Base-by-base conservation (phyloP, 2,329 filamentous ascomycete species). In the Chlorencoelia australis region DNA sequence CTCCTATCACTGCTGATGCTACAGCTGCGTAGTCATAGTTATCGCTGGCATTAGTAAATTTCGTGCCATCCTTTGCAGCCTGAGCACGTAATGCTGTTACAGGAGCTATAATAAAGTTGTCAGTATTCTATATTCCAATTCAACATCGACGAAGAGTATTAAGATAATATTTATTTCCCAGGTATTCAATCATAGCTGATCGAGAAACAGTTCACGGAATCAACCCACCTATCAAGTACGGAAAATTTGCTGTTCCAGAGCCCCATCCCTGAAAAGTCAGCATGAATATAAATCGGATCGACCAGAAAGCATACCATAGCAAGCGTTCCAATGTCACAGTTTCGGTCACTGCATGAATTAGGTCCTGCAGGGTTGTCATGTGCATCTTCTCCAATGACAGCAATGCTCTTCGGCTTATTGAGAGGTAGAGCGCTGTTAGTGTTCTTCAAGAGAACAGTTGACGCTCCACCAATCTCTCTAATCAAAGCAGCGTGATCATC, bases 201-300 rank as follows among this genome's bases (percentile, higher is more conserved):
- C n/a, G n/a, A n/a, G n/a, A n/a, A n/a, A n/a, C n/a, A n/a, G n/a
- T n/a, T n/a, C n/a, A n/a, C n/a, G n/a, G n/a, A n/a, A n/a, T n/a
- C n/a, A n/a, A n/a, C n/a, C n/a, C n/a, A n/a, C n/a, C n/a, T n/a
- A 85, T 64, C 9, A 91, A 66, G 53, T 89, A 89, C 0, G 83
- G 80, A 56, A 83, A 83, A 40, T 80, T 73, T 5, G 81, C 66
- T 1, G 75, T 79, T 37, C 84, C 84, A 4, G 77, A 83, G 4
- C 84, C 84, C 83, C 84, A 89, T 8, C 74, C 75, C 75, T 87
- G 1, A 19, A 11, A 8, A 14, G 7, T 27, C 84, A 25, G 74
- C 82, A 2, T 87, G 63, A 2, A 75, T 79, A 8, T n/a, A 15
- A 5, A 2, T n/a, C 5, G 13, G 5, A 5, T 3, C 6, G 10